Conservation (phyloP, 78 protist genomes). For the Anaeramoeba ignava region DNA sequence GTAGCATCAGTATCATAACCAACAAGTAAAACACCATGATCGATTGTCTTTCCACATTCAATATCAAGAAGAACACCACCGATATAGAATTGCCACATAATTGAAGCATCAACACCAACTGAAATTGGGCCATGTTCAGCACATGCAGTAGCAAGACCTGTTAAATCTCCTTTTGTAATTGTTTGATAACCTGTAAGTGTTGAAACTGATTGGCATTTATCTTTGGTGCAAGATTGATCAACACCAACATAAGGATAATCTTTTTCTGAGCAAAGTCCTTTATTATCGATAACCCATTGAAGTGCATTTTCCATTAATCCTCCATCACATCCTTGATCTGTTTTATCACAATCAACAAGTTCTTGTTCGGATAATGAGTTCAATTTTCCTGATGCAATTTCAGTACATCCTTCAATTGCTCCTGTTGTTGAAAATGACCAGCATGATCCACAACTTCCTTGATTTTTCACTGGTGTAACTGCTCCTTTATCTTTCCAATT, state of each 20-base stretch:
- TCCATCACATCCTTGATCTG: constrained; percentile 34
- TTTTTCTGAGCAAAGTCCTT: constrained; percentile 19
- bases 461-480: constrained; percentile 69
- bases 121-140: background rate
- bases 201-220: background rate
- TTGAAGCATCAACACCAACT: background rate
- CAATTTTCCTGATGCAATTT: constrained; percentile 11
- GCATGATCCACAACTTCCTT: constrained; percentile 65
- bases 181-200: background rate
- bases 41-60: background rate
- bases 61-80: background rate
- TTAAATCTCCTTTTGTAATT: background rate
- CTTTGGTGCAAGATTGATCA: background rate
- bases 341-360: constrained; percentile 33
- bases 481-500: too few relatives aligned
- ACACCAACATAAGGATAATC: constrained; percentile 17
- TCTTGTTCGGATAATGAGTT: constrained; percentile 26
- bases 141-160: background rate
- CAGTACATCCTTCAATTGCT: constrained; percentile 16
- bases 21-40: background rate
- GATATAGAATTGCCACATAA: background rate
- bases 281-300: constrained; percentile 5
- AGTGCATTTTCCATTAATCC: constrained; percentile 13
- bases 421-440: constrained; percentile 62
- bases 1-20: background rate